phyloP scores from a whole-genome alignment of 2,329 filamentous ascomycete genomes.

The Alternaria infectoria region DNA sequence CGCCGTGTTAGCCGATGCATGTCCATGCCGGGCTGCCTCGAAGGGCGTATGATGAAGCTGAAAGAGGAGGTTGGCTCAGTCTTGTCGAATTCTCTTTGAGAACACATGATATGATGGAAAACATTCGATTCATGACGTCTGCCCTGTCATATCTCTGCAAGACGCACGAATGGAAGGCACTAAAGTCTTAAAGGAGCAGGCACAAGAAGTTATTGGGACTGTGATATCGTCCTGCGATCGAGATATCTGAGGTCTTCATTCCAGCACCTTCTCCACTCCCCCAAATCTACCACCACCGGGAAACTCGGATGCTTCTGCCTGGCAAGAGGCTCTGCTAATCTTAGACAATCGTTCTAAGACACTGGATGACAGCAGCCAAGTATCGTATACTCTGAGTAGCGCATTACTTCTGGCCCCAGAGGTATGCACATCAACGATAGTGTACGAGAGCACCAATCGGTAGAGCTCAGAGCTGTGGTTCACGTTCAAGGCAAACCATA shows the following conservation, averaged over 20 bases:
- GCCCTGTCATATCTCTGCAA: not conserved
- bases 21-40: not conserved
- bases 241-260: not conserved
- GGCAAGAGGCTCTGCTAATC: not conserved
- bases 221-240: not conserved
- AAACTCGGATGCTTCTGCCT: not conserved
- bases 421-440: not conserved
- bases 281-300: not conserved
- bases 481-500: not conserved
- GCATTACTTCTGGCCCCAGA: not conserved
- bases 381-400: not conserved
- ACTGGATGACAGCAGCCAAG: not conserved
- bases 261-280: not conserved
- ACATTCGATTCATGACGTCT: not conserved
- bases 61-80: not conserved
- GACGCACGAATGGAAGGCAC: not conserved
- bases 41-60: not conserved
- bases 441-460: not conserved
- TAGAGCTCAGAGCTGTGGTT: not conserved
- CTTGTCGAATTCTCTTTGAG: not conserved
- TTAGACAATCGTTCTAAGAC: not conserved
- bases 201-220: not conserved
- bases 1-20: not conserved
- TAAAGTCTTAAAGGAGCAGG: not conserved
- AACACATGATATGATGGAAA: not conserved